These are phyloP conservation scores for Nyctanthes arbortristis DNA, from an alignment of 257 asterid species.

Conservation along the genomic window DNA sequence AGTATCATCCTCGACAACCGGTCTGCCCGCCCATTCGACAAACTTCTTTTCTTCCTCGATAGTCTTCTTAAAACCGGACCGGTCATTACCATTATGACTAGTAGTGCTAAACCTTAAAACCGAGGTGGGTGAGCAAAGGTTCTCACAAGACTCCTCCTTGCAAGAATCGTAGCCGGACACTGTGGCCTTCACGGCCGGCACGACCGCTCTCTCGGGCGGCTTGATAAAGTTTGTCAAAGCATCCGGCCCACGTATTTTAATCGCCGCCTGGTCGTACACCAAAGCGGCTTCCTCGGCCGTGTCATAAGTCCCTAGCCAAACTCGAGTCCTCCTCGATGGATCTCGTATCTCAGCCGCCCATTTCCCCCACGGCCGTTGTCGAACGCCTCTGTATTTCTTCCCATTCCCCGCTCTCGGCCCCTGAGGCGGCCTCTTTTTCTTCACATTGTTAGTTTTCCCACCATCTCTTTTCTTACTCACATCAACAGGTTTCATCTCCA, in stretches of 20 bases:
- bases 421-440: constrained; percentile 18
- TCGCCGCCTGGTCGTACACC: constrained; percentile 64
- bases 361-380: constrained; percentile 86
- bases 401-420: neutral
- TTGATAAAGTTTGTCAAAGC: constrained; percentile 55
- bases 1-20: constrained; percentile 31
- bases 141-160: constrained; percentile 29
- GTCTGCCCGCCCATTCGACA: neutral
- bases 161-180: constrained; percentile 39
- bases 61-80: neutral
- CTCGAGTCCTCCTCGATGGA: constrained; percentile 43
- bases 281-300: constrained; percentile 85
- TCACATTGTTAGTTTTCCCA: neutral
- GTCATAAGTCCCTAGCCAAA: constrained; percentile 74
- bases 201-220: constrained; percentile 31
- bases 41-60: neutral
- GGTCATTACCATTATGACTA: neutral
- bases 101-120: constrained; percentile 35
- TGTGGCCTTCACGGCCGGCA: neutral
- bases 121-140: constrained; percentile 53
- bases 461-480: neutral
- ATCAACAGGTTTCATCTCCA: constrained; percentile 22
- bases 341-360: constrained; percentile 92
- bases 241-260: constrained; percentile 50
- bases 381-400: constrained; percentile 69